Evolutionary conservation across 2,329 filamentous ascomycete genomes (phyloP).

Genomic region (Coleophoma eucalyptorum): DNA sequence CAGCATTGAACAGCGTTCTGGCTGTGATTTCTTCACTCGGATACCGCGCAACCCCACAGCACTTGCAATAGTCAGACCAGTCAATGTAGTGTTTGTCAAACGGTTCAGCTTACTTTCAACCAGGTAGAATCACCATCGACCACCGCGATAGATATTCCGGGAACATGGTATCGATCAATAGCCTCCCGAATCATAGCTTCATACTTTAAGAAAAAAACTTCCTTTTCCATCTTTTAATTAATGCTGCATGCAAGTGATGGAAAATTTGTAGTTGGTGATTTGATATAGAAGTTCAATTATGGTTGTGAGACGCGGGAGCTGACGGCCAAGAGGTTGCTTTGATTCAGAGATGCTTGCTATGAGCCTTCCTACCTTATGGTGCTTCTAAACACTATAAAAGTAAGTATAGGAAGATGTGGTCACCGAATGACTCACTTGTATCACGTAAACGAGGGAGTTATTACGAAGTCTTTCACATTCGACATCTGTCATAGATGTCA

Average conservation of each 20-base stretch:
- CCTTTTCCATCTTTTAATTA: background rate
- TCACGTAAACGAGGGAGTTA: no score
- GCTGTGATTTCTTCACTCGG: conserved; percentile 33
- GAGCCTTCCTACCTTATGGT: no score
- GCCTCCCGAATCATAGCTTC: background rate
- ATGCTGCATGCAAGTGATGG: background rate
- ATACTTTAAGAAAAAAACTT: background rate
- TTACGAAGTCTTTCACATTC: no score
- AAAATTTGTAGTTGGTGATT: no score
- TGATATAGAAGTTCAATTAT: no score
- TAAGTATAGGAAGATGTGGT: no score
- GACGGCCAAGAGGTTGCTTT: no score
- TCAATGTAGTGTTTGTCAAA: conserved; percentile 7
- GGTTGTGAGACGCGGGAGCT: no score
- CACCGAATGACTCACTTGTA: no score
- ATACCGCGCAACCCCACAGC: conserved; percentile 30
- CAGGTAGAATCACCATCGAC: conserved; percentile 37
- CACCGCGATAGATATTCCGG: conserved; percentile 42
- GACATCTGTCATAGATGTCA: no score
- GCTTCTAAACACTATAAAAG: no score
- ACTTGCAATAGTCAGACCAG: conserved; percentile 12
- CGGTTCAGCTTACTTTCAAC: conserved; percentile 26
- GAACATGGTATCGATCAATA: conserved; percentile 26
- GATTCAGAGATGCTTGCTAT: no score
- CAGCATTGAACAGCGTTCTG: conserved; percentile 49